phyloP scores from a whole-genome alignment of 2,329 filamentous ascomycete genomes.

The Didymella arachidicola region DNA sequence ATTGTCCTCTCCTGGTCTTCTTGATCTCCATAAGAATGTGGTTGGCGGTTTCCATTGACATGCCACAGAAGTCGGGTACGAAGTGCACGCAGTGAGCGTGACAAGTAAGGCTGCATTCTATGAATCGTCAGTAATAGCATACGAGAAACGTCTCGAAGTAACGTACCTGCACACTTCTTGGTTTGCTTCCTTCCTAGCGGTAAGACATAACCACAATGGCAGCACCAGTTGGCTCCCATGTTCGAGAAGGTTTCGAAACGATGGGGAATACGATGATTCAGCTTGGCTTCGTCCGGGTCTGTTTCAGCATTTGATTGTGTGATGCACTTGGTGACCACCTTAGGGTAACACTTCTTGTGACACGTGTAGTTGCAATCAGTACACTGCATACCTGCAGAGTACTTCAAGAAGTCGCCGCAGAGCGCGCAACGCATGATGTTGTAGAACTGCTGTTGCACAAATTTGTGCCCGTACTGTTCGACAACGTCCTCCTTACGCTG shows the following conservation, averaged over 20 bases:
- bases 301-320: slow-evolving; percentile 99
- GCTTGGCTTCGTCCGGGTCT: slow-evolving; percentile 98
- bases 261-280: slow-evolving; percentile 98
- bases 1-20: slow-evolving; percentile 75
- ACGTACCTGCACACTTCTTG: slow-evolving; percentile 84
- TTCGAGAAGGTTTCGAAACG: slow-evolving; percentile 97
- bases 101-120: slow-evolving; percentile 89
- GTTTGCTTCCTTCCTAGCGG: slow-evolving; percentile 95
- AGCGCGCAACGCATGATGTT: slow-evolving; percentile 99
- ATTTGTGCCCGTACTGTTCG: slow-evolving; percentile 99
- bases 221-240: slow-evolving; percentile 98
- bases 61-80: slow-evolving; percentile 97
- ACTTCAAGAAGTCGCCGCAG: slow-evolving; percentile 98
- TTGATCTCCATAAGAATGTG: slow-evolving; percentile 89
- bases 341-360: slow-evolving; percentile 95
- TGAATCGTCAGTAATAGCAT: slow-evolving; percentile 31
- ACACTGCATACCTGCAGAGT: slow-evolving; percentile 98
- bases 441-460: slow-evolving; percentile 98
- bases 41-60: slow-evolving; percentile 98
- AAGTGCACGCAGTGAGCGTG: slow-evolving; percentile 92
- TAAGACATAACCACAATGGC: slow-evolving; percentile 95
- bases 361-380: slow-evolving; percentile 99
- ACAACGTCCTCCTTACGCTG: slow-evolving; percentile 98
- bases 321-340: slow-evolving; percentile 99
- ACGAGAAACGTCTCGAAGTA: neutral